Conservation (phyloP, 495 filamentous ascomycete genomes). For the Daldinia grandis region DNA sequence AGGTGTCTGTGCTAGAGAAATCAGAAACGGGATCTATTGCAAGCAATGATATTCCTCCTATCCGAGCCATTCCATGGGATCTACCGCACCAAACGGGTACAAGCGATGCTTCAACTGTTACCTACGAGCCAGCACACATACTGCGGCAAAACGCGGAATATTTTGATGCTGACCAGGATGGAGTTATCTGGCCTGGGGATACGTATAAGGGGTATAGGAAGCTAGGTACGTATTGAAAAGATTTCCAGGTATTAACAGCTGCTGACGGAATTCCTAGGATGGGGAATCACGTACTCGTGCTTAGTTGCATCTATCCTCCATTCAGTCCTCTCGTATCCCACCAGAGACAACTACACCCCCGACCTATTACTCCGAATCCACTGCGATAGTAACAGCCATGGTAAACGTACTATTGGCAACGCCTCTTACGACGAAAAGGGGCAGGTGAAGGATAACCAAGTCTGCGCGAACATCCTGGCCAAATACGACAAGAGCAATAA, state of each 20-base stretch:
- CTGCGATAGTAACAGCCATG: not conserved
- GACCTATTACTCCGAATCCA: not conserved
- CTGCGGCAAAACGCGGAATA: not conserved
- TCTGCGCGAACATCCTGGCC: not conserved
- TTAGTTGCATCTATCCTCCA: not conserved
- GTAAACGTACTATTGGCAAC: not conserved
- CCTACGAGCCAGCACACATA: not conserved
- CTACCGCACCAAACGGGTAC: not conserved
- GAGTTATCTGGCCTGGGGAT: not conserved
- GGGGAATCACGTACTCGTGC: not conserved
- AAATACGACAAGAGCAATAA: not conserved
- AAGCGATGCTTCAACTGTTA: not conserved
- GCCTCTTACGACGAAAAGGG: not conserved
- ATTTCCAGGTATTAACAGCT: not conserved
- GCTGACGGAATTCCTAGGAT: not conserved
- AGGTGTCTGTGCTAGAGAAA: not conserved
- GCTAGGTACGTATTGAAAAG: not conserved
- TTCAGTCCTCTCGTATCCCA: not conserved
- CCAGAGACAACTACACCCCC: not conserved
- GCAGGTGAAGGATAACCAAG: not conserved
- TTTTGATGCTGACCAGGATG: not conserved
- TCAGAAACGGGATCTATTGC: not conserved
- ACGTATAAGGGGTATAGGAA: not conserved
- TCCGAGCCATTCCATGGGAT: not conserved
- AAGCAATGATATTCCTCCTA: not conserved